phyloP scores from a whole-genome alignment of 164 flowering plant species.

The Nelumbo lutea region DNA sequence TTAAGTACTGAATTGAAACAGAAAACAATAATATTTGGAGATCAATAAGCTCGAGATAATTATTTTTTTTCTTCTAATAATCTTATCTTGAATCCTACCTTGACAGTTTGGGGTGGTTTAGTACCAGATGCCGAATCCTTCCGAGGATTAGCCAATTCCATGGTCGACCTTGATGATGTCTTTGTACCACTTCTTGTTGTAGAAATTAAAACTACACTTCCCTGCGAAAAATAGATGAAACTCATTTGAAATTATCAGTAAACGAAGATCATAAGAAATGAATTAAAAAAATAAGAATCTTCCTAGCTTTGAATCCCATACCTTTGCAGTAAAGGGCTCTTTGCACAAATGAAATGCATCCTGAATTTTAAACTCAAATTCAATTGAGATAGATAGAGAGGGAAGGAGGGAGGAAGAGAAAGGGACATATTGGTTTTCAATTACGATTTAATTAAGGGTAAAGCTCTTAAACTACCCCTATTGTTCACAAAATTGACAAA shows the following conservation, averaged over 20 bases:
- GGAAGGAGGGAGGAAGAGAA: neutral
- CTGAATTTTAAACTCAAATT: neutral
- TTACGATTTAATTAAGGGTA: constrained; percentile 7
- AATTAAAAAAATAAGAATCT: no score
- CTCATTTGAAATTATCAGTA: neutral
- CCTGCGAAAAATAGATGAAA: constrained; percentile 14
- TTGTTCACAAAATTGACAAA: no score
- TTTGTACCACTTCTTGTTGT: constrained; percentile 44
- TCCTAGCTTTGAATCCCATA: constrained; percentile 1
- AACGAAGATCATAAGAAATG: neutral
- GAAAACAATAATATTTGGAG: no score
- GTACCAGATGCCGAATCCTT: constrained; percentile 44
- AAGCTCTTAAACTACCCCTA: no score
- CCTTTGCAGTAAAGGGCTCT: constrained; percentile 26
- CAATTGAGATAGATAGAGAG: neutral
- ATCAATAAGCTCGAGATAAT: no score
- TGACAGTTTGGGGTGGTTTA: constrained; percentile 13
- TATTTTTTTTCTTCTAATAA: no score
- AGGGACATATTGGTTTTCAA: neutral
- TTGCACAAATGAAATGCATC: no score
- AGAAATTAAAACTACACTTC: constrained; percentile 40
- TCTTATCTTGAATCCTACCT: constrained; percentile 28
- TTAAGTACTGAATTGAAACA: no score
- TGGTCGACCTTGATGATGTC: constrained; percentile 42
- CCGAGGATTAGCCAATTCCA: constrained; percentile 30